Evolutionary conservation across 352 stramenopile species (phyloP), one percentile per base, ranked within the genome.

Genomic region (Paralagenidium karlingii): DNA sequence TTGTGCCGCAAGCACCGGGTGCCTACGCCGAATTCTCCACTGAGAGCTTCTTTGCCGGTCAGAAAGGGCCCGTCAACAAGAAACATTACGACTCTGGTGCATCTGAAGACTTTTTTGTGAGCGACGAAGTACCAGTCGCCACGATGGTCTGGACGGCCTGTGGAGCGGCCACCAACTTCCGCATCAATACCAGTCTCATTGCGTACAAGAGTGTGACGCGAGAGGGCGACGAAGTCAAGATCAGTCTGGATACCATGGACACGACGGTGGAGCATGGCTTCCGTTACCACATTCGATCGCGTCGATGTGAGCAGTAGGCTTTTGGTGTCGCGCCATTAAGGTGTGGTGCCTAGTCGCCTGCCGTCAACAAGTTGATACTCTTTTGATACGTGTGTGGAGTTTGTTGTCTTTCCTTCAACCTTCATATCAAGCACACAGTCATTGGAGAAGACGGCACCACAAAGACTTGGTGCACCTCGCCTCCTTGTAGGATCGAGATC

Each of bases 221-320:
- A 9, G 8, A 15, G 0, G 40, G 53, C 13, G 30, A 67, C 34
- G 46, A 70, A 11, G 63, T 65, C 18, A 55, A 75, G 41, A 52
- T 75, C 26, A 56, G 48, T 12, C 56, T 75, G 36, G 62, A 75
- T 51, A 70, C 62, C 40, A 53, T 68, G 24, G 62, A 74, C 47
- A 60, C 53, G 48, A 75, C 59, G 13, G 59, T 75, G 15, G 43
- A 70, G 39, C 40, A 46, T 18, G 62, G 62, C 18, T 70, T 75
- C 43, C 62, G 46, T 36, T 75, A 70, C 59, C 68, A 53, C 48
- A 38, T 74, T 45, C 55, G 45, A 15, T 60, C 47, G 37, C 41
- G 43, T 20, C 56, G 40, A 31, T 63, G 55, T 37, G n/a, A n/a
- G n/a, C 9, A 31, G 8, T 43, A 33, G 19, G n/a, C n/a, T n/a